Evolutionary conservation across 2,329 filamentous ascomycete species (phyloP).

Genomic region (Pseudopyricularia cyperi): DNA sequence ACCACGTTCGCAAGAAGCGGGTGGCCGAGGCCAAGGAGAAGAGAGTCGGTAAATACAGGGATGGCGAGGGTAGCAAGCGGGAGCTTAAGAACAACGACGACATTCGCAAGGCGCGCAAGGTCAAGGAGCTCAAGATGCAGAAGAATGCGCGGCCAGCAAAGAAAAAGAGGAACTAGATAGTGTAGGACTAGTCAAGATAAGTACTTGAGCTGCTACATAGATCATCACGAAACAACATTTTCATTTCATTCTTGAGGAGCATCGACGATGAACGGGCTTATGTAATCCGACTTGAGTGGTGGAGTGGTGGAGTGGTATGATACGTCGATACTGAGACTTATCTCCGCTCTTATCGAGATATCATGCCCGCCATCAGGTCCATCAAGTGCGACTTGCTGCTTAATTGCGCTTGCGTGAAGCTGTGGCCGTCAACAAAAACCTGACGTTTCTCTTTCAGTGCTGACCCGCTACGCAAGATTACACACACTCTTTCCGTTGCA

Average conservation of each 20-base stretch:
- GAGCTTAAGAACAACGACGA: constrained; percentile 77
- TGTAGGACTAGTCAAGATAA: not conserved
- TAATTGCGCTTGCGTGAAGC: no score
- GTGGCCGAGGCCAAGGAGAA: constrained; percentile 80
- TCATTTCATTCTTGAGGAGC: no score
- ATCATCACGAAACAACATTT: no score
- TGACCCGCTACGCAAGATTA: not conserved
- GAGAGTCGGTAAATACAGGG: constrained; percentile 59
- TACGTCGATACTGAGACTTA: no score
- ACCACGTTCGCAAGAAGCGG: constrained; percentile 78
- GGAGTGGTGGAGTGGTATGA: no score
- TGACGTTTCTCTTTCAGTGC: not conserved
- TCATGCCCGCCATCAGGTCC: no score
- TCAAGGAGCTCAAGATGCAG: constrained; percentile 62
- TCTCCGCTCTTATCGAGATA: no score
- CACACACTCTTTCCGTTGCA: not conserved
- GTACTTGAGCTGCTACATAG: no score
- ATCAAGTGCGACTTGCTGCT: no score
- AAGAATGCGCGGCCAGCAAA: constrained; percentile 77
- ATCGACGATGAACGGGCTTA: no score
- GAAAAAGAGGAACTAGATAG: constrained; percentile 5
- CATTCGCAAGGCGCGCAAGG: constrained; percentile 67
- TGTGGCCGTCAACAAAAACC: not conserved
- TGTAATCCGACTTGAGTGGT: no score
- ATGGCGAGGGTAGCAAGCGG: constrained; percentile 56